Conservation (phyloP, 2,329 filamentous ascomycete species). For the Neofusicoccum cordaticola region DNA sequence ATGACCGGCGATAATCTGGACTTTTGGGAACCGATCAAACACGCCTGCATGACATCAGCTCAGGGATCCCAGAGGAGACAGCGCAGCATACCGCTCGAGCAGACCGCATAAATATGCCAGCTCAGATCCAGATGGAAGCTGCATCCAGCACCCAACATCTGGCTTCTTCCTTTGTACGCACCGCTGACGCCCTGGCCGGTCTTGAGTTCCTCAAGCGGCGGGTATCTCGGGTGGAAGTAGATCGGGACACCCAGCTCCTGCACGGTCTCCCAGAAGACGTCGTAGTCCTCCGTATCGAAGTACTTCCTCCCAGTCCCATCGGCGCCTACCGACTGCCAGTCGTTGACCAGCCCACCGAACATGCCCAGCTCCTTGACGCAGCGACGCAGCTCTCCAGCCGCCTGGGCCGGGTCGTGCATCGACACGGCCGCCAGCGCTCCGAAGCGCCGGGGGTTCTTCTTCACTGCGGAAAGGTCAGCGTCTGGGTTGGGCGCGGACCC, state of each 20-base stretch:
- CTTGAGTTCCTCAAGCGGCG: conserved; percentile 13
- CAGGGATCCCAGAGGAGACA: accelerated
- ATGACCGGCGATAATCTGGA: conserved; percentile 46
- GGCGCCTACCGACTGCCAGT: conserved; percentile 29
- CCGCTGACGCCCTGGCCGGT: background rate
- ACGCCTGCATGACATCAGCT: conserved; percentile 27
- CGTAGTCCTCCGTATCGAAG: conserved; percentile 31
- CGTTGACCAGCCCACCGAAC: conserved; percentile 57
- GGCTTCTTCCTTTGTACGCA: conserved; percentile 19
- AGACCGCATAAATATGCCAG: conserved; percentile 46
- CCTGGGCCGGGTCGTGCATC: conserved; percentile 33
- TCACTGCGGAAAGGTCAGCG: conserved; percentile 29
- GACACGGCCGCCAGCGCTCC: conserved; percentile 43
- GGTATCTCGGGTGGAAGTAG: conserved; percentile 34
- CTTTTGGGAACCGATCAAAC: conserved; percentile 41
- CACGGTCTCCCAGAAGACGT: conserved; percentile 31
- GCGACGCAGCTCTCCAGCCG: conserved; percentile 29
- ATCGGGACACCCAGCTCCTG: conserved; percentile 33
- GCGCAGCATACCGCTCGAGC: conserved; percentile 24
- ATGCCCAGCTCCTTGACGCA: conserved; percentile 50
- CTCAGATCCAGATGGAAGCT: conserved; percentile 44
- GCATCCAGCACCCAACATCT: conserved; percentile 29
- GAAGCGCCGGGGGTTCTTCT: conserved; percentile 41
- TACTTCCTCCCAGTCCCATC: conserved; percentile 30
- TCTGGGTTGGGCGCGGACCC: too few species aligned